phyloP scores from a whole-genome alignment of 257 asterid genomes.

The Rehmannia glutinosa region DNA sequence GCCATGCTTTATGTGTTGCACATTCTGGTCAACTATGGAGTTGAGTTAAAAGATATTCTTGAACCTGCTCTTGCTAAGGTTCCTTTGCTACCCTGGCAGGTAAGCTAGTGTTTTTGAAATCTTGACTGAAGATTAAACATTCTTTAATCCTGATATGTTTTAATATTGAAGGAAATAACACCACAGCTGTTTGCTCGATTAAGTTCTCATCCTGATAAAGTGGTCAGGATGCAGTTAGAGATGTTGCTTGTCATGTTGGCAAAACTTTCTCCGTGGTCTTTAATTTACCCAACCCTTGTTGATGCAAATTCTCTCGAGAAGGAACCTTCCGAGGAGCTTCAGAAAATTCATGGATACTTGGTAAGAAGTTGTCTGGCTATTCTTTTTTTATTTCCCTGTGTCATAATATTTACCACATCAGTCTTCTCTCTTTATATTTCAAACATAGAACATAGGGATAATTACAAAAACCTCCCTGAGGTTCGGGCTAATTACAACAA shows the following conservation, averaged over 20 bases:
- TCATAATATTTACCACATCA: slow-evolving; percentile 4
- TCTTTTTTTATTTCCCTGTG: slow-evolving; percentile 11
- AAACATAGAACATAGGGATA: too few relatives aligned
- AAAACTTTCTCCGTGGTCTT: slow-evolving; percentile 87
- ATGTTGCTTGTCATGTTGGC: slow-evolving; percentile 81
- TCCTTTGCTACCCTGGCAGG: slow-evolving; percentile 99
- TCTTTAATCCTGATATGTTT: slow-evolving; percentile 32
- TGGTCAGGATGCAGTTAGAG: slow-evolving; percentile 83
- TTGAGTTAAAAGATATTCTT: slow-evolving; percentile 74
- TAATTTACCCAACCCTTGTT: slow-evolving; percentile 92
- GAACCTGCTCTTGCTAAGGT: slow-evolving; percentile 79
- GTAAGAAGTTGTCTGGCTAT: slow-evolving; percentile 39
- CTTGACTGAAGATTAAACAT: slow-evolving; percentile 16
- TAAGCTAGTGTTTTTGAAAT: slow-evolving; percentile 29
- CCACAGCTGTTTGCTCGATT: slow-evolving; percentile 94
- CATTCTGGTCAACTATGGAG: slow-evolving; percentile 90
- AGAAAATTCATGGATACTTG: slow-evolving; percentile 77
- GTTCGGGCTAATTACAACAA: too few relatives aligned
- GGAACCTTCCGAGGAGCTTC: slow-evolving; percentile 92
- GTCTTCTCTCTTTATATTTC: background rate
- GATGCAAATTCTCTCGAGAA: slow-evolving; percentile 82
- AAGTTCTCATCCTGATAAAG: slow-evolving; percentile 90
- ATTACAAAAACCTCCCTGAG: too few relatives aligned
- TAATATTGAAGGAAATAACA: slow-evolving; percentile 72
- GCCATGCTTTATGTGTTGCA: slow-evolving; percentile 76